Evolutionary conservation across 768 basidiomycete genomes (phyloP).

Genomic region (Tricholoma furcatifolium): DNA sequence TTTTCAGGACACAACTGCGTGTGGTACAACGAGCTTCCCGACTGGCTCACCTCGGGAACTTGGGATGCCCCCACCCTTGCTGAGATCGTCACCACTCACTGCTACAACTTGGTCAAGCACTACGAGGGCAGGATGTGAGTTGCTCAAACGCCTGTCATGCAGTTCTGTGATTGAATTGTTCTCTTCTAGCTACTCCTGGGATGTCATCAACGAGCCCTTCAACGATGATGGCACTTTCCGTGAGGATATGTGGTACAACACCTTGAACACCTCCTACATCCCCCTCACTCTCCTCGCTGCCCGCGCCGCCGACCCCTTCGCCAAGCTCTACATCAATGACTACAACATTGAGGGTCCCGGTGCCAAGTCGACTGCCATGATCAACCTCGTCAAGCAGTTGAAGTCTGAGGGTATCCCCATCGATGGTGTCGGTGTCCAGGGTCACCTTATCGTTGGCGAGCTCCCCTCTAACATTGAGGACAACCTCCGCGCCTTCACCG

Average conservation of each 20-base stretch:
- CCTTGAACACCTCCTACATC: slow-evolving; percentile 47
- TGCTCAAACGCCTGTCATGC: no score
- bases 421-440: slow-evolving; percentile 61
- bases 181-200: no score
- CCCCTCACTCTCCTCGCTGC: slow-evolving; percentile 52
- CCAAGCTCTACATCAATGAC: slow-evolving; percentile 53
- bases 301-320: slow-evolving; percentile 48
- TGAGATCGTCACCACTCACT: slow-evolving; percentile 48
- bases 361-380: slow-evolving; percentile 54
- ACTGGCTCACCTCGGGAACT: slow-evolving; percentile 43
- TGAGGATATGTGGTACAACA: slow-evolving; percentile 50
- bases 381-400: slow-evolving; percentile 49
- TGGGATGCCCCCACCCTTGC: slow-evolving; percentile 42
- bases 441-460: slow-evolving; percentile 58
- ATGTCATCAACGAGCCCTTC: slow-evolving; percentile 54
- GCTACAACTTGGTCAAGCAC: slow-evolving; percentile 45
- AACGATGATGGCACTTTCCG: slow-evolving; percentile 62
- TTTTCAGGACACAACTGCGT: slow-evolving; percentile 43
- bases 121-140: slow-evolving; percentile 53
- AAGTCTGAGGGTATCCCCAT: slow-evolving; percentile 47
- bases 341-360: slow-evolving; percentile 42
- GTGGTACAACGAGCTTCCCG: slow-evolving; percentile 52
- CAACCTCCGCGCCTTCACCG: slow-evolving; percentile 51
- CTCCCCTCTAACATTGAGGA: slow-evolving; percentile 46
- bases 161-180: no score